A percentile compares a stretch with the other conserved stretches of the same genome.
phyloP scores from a whole-genome alignment of 2,329 filamentous ascomycete genomes.

The Botrytis galanthina region DNA sequence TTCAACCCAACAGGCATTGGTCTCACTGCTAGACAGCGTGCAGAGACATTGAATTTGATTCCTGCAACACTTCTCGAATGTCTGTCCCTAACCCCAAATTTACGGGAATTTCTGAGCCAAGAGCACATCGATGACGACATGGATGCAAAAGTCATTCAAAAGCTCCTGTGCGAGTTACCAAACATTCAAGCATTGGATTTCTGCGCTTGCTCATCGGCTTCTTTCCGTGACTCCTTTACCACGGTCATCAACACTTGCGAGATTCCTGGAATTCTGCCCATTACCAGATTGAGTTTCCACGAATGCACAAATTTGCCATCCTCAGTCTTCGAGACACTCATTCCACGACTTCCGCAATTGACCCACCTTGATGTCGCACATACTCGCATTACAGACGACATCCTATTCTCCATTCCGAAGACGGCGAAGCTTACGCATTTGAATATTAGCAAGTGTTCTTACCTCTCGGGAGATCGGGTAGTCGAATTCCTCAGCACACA shows the following conservation, averaged over 20 bases:
- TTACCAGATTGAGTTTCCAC: slow-evolving; percentile 72
- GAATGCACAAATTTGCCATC: slow-evolving; percentile 72
- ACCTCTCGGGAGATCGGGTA: slow-evolving; percentile 63
- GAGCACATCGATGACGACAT: slow-evolving; percentile 80
- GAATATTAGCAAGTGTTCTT: slow-evolving; percentile 73
- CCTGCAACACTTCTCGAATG: slow-evolving; percentile 69
- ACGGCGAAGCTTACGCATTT: slow-evolving; percentile 73
- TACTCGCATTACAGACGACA: slow-evolving; percentile 70
- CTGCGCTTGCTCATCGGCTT: slow-evolving; percentile 68
- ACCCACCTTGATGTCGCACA: slow-evolving; percentile 80
- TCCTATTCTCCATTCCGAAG: slow-evolving; percentile 67
- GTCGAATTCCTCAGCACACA: slow-evolving; percentile 70
- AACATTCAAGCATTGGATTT: slow-evolving; percentile 69
- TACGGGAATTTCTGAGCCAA: slow-evolving; percentile 76
- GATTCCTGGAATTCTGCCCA: slow-evolving; percentile 46
- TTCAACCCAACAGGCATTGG: slow-evolving; percentile 79
- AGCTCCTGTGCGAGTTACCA: slow-evolving; percentile 66
- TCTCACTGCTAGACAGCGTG: slow-evolving; percentile 70
- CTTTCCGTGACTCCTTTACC: slow-evolving; percentile 65
- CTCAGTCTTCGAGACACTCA: slow-evolving; percentile 63
- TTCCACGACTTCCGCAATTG: slow-evolving; percentile 66
- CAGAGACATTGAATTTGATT: slow-evolving; percentile 73
- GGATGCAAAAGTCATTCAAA: slow-evolving; percentile 63
- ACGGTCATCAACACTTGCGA: slow-evolving; percentile 42
- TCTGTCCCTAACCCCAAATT: slow-evolving; percentile 66